phyloP scores from a whole-genome alignment of 2,329 filamentous ascomycete species.

The Penicillium sp. region DNA sequence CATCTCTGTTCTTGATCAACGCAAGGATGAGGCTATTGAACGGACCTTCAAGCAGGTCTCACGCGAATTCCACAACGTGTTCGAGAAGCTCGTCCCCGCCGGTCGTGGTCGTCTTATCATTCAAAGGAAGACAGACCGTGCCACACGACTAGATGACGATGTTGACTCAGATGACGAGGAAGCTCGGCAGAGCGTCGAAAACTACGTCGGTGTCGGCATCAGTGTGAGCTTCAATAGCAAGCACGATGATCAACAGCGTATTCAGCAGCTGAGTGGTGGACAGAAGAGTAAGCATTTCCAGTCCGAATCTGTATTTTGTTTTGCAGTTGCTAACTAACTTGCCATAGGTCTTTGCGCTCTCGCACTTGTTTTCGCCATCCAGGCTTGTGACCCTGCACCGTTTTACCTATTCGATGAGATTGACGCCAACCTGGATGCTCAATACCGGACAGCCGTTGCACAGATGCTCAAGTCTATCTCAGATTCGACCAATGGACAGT shows the following conservation, averaged over 20 bases:
- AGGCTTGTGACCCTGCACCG: slow-evolving; percentile 92
- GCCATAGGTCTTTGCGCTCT: slow-evolving; percentile 79
- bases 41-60: slow-evolving; percentile 98
- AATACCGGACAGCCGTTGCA: slow-evolving; percentile 95
- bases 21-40: slow-evolving; percentile 97
- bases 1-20: slow-evolving; percentile 86
- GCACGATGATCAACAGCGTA: slow-evolving; percentile 95
- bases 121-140: slow-evolving; percentile 79
- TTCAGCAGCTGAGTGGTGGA: slow-evolving; percentile 93
- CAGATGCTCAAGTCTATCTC: slow-evolving; percentile 80
- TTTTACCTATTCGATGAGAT: slow-evolving; percentile 99
- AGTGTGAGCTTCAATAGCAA: slow-evolving; percentile 98
- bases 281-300: slow-evolving; percentile 77
- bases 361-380: slow-evolving; percentile 98
- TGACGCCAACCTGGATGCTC: slow-evolving; percentile 94
- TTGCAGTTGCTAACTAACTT: slow-evolving; percentile 14
- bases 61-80: slow-evolving; percentile 86
- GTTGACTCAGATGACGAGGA: slow-evolving; percentile 66
- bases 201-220: slow-evolving; percentile 94
- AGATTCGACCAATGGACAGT: slow-evolving; percentile 63
- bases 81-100: slow-evolving; percentile 90
- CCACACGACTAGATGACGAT: slow-evolving; percentile 63
- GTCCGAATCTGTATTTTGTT: neutral
- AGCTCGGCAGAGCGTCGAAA: slow-evolving; percentile 69
- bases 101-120: slow-evolving; percentile 90